Conservation (phyloP, 495 filamentous ascomycete genomes). For the Aspergillus diversus region DNA sequence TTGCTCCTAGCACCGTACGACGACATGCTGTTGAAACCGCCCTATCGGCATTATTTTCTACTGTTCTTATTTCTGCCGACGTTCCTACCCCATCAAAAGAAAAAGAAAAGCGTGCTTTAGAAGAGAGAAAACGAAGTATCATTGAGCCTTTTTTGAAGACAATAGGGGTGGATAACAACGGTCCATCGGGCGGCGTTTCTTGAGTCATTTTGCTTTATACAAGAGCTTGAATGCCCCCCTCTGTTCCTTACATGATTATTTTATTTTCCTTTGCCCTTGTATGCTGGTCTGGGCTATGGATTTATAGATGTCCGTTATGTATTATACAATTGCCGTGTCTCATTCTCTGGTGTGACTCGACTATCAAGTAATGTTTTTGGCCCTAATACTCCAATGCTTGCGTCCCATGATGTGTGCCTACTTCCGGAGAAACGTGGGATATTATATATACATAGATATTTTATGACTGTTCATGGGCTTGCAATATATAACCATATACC, state of each 20-base stretch:
- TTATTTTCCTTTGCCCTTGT: not conserved
- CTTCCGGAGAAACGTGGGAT: not conserved
- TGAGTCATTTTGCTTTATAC: not conserved
- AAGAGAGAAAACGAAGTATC: slow-evolving; percentile 45
- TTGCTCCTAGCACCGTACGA: slow-evolving; percentile 26
- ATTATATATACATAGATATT: too few species aligned
- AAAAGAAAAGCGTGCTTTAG: slow-evolving; percentile 44
- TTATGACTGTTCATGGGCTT: too few species aligned
- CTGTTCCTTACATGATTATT: not conserved
- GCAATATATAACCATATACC: too few species aligned
- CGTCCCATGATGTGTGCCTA: not conserved
- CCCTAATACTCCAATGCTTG: not conserved
- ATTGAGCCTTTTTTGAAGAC: slow-evolving; percentile 52
- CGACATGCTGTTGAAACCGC: slow-evolving; percentile 42
- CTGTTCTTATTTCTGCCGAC: slow-evolving; percentile 39
- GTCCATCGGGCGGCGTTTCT: slow-evolving; percentile 42
- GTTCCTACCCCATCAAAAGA: slow-evolving; percentile 41
- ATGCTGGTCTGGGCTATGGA: not conserved
- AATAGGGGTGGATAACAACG: slow-evolving; percentile 44
- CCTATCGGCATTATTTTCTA: slow-evolving; percentile 38
- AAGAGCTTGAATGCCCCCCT: slow-evolving; percentile 1
- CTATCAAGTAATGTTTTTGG: not conserved
- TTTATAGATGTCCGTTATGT: not conserved
- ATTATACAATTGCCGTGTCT: not conserved
- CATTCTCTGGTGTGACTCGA: not conserved